These are phyloP conservation scores for Phialophora tarda DNA, from an alignment of 2,329 filamentous ascomycete species.

Conservation along the genomic window DNA sequence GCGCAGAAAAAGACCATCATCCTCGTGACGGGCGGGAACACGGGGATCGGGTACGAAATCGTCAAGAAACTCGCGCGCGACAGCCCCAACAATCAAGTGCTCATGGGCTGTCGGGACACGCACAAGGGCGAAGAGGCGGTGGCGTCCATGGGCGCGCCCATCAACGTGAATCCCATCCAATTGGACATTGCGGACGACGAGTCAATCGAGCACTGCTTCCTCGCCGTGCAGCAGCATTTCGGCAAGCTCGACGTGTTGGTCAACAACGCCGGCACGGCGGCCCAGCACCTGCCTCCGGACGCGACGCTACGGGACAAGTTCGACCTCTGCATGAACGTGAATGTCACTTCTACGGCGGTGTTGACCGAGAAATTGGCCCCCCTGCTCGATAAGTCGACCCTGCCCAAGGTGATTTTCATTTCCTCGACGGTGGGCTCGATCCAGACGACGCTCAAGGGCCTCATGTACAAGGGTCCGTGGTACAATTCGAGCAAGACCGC, in stretches of 20 bases:
- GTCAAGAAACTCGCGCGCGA: slow-evolving; percentile 40
- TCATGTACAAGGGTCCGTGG: slow-evolving; percentile 18
- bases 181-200: slow-evolving; percentile 45
- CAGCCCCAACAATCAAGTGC: slow-evolving; percentile 45
- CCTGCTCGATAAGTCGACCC: slow-evolving; percentile 33
- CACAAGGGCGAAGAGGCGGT: slow-evolving; percentile 46
- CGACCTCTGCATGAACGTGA: slow-evolving; percentile 39
- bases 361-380: slow-evolving; percentile 35
- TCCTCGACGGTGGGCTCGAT: slow-evolving; percentile 30
- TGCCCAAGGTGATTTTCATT: slow-evolving; percentile 38
- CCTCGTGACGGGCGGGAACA: slow-evolving; percentile 33
- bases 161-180: slow-evolving; percentile 42
- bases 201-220: slow-evolving; percentile 44
- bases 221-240: slow-evolving; percentile 43
- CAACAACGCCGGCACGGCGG: slow-evolving; percentile 45
- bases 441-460: slow-evolving; percentile 19
- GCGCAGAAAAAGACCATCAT: slow-evolving; percentile 36
- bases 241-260: slow-evolving; percentile 46
- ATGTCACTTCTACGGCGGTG: slow-evolving; percentile 38
- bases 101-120: slow-evolving; percentile 44
- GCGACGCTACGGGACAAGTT: slow-evolving; percentile 36
- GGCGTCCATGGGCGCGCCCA: slow-evolving; percentile 36
- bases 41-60: slow-evolving; percentile 39
- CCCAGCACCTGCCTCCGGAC: slow-evolving; percentile 22
- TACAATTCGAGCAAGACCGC: slow-evolving; percentile 36